Base-by-base conservation (phyloP, 768 basidiomycete genomes). In the Auricularia sp. region DNA sequence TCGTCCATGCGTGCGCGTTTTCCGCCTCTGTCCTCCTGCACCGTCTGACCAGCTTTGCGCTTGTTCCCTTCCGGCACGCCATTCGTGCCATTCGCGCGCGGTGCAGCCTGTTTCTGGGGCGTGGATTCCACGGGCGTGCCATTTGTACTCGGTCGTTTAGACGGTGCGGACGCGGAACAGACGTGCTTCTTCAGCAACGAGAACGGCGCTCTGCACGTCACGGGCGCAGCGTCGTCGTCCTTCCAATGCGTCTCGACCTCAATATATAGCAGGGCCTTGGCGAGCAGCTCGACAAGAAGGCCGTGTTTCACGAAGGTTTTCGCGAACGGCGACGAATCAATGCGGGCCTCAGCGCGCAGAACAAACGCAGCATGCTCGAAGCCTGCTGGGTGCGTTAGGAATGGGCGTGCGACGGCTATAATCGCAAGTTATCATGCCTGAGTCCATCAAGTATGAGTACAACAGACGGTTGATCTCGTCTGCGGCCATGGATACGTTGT, bases 171-270 rank as follows among this genome's bases (percentile, higher is more conserved):
- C 47, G 47, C 43, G 36, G 86, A 85, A 72, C 91, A 93, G 29
- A 83, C 77, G 69, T 93, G 91, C 2, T 76, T 81, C 65, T 89
- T 86, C 35, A 93, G 78, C n/a, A 93, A 76, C 18, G 87, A 86
- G 77, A 93, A 93, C 12, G 80, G 74, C 42, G 80, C 78, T 70
- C 84, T 86, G 80, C 91, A 93, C 68, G 82, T 84, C 56, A 77
- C 79, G 6, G 83, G 80, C 65, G 87, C 75, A 42, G 79, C 77
- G 70, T 84, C 84, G 8, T 80, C 81, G 66, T 84, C 83, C 23
- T 6, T 33, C 87, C 89, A 93, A 70, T 93, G 91, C 8, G 86
- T 81, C 77, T 93, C 91, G 62, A 89, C 88, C 75, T 93, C 91
- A n/a, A 81, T 78, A 68, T 91, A 93, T 11, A 93, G 81, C 16